phyloP scores from a whole-genome alignment of 2,329 filamentous ascomycete genomes.

The Aspergillus brasiliensis region DNA sequence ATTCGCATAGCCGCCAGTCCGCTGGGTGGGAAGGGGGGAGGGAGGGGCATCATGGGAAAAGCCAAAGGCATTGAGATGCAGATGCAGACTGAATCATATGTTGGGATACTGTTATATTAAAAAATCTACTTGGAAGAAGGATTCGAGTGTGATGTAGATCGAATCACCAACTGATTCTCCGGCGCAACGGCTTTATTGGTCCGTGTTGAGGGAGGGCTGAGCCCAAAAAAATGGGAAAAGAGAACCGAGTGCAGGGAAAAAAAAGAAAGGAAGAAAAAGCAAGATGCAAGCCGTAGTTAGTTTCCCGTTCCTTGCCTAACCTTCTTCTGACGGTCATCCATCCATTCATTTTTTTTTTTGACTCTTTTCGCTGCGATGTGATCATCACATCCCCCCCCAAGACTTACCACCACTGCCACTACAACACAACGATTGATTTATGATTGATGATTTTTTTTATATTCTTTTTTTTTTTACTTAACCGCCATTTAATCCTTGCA shows the following conservation, averaged over 20 bases:
- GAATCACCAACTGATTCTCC: slow-evolving; percentile 24
- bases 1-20: slow-evolving; percentile 33
- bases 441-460: no score
- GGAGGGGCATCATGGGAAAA: slow-evolving; percentile 18
- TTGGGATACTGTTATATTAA: slow-evolving; percentile 13
- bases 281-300: slow-evolving; percentile 21
- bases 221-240: slow-evolving; percentile 11
- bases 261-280: slow-evolving; percentile 17
- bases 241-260: slow-evolving; percentile 6
- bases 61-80: slow-evolving; percentile 16
- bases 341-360: not conserved
- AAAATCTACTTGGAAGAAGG: not conserved
- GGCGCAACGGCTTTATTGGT: slow-evolving; percentile 12
- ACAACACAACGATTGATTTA: not conserved
- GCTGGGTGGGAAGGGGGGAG: slow-evolving; percentile 27
- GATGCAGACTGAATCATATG: slow-evolving; percentile 13
- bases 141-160: slow-evolving; percentile 25
- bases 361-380: not conserved
- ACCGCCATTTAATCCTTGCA: slow-evolving; percentile 6
- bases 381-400: not conserved
- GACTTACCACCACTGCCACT: not conserved
- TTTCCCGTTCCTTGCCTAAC: slow-evolving; percentile 17
- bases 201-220: slow-evolving; percentile 11
- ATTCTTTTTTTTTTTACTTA: slow-evolving; percentile 8
- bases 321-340: slow-evolving; percentile 17